Evolutionary conservation across 352 stramenopile species (phyloP), one percentile per base, ranked within the genome.

Genomic region (Aphanomyces stellatus): DNA sequence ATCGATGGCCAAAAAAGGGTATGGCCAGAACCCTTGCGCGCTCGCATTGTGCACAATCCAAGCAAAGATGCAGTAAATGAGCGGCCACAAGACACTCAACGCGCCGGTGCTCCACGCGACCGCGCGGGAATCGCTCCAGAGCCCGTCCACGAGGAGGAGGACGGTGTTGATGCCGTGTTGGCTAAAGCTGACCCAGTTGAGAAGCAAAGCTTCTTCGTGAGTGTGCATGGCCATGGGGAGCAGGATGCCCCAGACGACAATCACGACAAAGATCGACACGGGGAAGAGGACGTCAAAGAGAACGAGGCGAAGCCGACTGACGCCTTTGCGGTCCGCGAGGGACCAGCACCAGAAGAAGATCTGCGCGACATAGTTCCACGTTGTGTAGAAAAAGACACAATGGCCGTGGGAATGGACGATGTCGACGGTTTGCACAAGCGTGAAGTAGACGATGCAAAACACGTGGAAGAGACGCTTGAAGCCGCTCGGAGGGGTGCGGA

Each of bases 291-390:
- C 73, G 62, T 93, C 85, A 17, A 93, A 60, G 25, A 88, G 35
- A 56, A 91, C 28, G 7, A 19, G 17, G 7, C 60, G 60, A 11
- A 27, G 22, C 13, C 60, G 37, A 31, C 60, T 67, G 17, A 10
- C 7, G 19, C 42, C 25, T 28, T 4, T 25, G 17, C 8, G 24
- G 27, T 66, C 60, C 0, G 31, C 60, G 22, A 66, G 1, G 7
- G 62, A 41, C 62, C 62, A 69, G 17, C 15, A 25, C 62, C 51
- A 61, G 30, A 33, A 69, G n/a, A 19, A n/a, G 5, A 46, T 63
- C 62, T 93, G 82, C 2, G 77, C 66, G n/a, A 88, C 75, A 48
- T 91, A 90, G 69, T 93, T 93, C 85, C 85, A 93, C n/a, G 81
- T 89, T 41, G 85, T 93, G 72, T 89, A 93, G 68, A 93, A 91